Conservation (phyloP, 257 asterid species). For the Cinchona pubescens region DNA sequence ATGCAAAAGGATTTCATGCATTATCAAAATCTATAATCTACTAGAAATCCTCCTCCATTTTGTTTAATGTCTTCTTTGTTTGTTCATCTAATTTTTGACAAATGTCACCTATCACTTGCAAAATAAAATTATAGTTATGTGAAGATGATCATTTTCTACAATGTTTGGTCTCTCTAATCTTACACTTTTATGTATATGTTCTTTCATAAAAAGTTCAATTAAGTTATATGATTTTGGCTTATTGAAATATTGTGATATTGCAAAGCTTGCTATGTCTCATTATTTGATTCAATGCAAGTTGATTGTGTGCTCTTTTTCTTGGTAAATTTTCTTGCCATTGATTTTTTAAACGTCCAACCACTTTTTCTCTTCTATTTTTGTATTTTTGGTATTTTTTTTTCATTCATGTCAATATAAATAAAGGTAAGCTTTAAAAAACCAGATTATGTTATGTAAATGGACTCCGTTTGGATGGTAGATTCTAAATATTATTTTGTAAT, state of each 20-base stretch:
- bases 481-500: no score
- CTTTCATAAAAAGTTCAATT: no score
- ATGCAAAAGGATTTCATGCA: neutral
- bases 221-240: neutral
- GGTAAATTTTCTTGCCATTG: neutral
- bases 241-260: neutral
- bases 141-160: neutral
- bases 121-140: no score
- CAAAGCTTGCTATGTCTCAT: neutral
- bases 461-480: no score
- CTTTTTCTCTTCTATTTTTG: neutral
- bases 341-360: no score
- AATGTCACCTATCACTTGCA: neutral
- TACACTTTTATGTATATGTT: no score
- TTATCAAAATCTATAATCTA: neutral
- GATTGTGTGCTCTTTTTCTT: no score
- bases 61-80: neutral
- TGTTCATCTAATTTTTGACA: neutral
- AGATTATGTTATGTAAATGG: no score
- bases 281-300: neutral
- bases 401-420: neutral
- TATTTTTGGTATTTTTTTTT: no score
- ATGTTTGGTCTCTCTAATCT: neutral
- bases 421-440: no score
- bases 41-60: neutral